Evolutionary conservation across 2,329 filamentous ascomycete genomes (phyloP), one percentile per base, ranked within the genome.

Genomic region (Neopestalotiopsis sp.): DNA sequence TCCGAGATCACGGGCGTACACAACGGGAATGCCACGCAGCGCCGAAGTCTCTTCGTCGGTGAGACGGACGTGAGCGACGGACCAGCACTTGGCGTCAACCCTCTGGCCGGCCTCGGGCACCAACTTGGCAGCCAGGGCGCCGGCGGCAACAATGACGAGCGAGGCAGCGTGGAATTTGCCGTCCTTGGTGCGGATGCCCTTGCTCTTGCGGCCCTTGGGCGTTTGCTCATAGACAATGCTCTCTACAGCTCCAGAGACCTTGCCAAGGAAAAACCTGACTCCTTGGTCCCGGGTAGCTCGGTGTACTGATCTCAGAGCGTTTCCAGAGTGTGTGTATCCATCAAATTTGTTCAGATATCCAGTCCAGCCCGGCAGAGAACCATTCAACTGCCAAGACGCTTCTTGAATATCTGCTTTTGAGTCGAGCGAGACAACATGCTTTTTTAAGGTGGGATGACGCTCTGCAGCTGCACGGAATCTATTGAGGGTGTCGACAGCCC

Each of bases 291-390:
- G 79, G 1, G 81, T 80, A 0, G 81, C 81, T 1, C 80, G 74
- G 71, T 86, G 85, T 0, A 87, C 79, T 0, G 82, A 84, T 4
- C 78, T 78, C 6, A 90, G 73, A 0, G 88, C 84, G 68, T 89
- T 83, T 0, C 81, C 83, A 0, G 87, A 84, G 69, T 89, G 87
- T 1, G 86, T 87, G 67, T 89, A 90, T 1, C 88, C 87, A 12
- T 85, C 87, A 5, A 86, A 82, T 3, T 79, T 80, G 73, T 91
- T 91, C 57, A 88, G 80, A 74, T 91, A 91, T 7, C 89, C 89
- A 32, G 80, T 82, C 85, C 88, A 91, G 40, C 61, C 61, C 3
- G 61, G 61, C 4, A 64, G 40, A 2, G 38, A 45, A 1, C 61
- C 61, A 17, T 45, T 52, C 34, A 64, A 30, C 3, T 64, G 61